Base-by-base conservation (phyloP, 2,329 filamentous ascomycete species). In the Bisporella sp. region DNA sequence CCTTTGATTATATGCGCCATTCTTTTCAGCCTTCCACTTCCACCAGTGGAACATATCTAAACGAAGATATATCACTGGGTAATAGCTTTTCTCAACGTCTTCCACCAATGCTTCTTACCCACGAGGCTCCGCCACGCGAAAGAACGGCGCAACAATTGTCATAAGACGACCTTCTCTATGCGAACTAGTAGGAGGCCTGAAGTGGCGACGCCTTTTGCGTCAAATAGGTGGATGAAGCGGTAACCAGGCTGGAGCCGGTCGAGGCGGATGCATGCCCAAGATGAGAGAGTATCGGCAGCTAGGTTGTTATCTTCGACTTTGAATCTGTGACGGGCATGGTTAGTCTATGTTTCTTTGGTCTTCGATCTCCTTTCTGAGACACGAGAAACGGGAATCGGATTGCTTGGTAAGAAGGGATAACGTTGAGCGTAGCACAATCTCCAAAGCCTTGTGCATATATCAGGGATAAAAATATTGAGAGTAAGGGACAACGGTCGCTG, bases 291-390 rank as follows among this genome's bases (percentile, higher is more conserved):
- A 62, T 97, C 90, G 55, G 78, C 77, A 4, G 84, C 82, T 57
- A 91, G 79, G 67, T 92, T 86, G 59, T 95, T 86, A 65, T 97
- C 89, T 67, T 90, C 86, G 58, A 97, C 76, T 60, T 95, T 89
- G 73, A 97, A 88, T 46, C 64, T 67, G 44, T 9, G 8, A 31
- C 8, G 35, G 35, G 8, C n/a, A 37, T 37, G 35, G 21, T 21
- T 21, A 21, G 21, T 21, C 21, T 21, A 21, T 21, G 21, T 21
- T 21, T 21, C 21, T 21, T 21, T 21, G 21, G 21, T 3, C 21
- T 21, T 21, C 3, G 21, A 21, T 21, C 21, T 21, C 21, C 21
- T 21, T 21, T 21, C 21, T 21, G 21, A 21, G 21, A 21, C 21
- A 21, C 21, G 21, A 21, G 21, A 21, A 21, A 21, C 21, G 21